phyloP scores from a whole-genome alignment of 2,329 filamentous ascomycete species.

The Exophiala aquamarina region DNA sequence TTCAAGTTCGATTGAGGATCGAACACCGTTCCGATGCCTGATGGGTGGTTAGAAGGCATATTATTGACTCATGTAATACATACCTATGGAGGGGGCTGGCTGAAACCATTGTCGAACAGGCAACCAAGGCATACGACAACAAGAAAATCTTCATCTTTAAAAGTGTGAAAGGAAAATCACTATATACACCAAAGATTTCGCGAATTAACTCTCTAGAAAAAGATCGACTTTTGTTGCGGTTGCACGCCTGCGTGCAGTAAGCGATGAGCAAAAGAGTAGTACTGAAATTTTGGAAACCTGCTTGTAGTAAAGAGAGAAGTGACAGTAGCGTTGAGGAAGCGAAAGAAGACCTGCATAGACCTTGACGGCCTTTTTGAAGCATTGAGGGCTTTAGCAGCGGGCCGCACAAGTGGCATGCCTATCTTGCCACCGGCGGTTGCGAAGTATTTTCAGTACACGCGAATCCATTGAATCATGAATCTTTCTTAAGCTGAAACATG shows the following conservation, averaged over 20 bases:
- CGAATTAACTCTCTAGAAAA: not conserved
- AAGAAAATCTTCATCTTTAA: slow-evolving; percentile 11
- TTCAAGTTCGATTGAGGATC: slow-evolving; percentile 10
- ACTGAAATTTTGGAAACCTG: not conserved
- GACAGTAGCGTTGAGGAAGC: not conserved
- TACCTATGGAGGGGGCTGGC: slow-evolving; percentile 26
- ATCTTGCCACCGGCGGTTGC: not conserved
- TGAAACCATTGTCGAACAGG: slow-evolving; percentile 14
- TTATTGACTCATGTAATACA: not conserved
- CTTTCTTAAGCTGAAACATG: no score
- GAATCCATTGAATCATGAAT: no score
- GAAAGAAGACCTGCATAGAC: not conserved
- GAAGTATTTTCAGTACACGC: no score
- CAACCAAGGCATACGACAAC: slow-evolving; percentile 7
- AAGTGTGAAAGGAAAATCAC: not conserved
- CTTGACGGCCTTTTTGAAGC: not conserved
- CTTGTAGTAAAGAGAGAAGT: not conserved
- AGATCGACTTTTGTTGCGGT: not conserved
- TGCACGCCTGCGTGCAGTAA: not conserved
- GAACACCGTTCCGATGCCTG: slow-evolving; percentile 20
- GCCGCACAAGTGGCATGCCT: not conserved
- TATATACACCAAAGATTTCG: not conserved
- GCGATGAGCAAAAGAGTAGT: not conserved
- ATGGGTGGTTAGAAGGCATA: slow-evolving; percentile 3
- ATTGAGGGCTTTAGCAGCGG: not conserved